Base-by-base conservation (phyloP, 2,329 filamentous ascomycete genomes). In the Fusarium albidum region DNA sequence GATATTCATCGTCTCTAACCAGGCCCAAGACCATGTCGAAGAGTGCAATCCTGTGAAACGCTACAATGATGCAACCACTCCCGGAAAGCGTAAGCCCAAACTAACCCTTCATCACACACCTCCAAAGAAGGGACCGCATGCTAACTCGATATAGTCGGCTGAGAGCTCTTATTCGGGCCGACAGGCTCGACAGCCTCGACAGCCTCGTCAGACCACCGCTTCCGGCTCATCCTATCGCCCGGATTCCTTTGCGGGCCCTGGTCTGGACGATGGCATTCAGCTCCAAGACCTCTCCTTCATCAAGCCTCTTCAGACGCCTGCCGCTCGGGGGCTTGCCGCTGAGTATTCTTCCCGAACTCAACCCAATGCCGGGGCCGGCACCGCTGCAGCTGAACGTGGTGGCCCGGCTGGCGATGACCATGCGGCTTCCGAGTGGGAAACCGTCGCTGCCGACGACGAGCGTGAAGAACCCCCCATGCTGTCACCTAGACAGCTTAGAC, bases 361-460 rank as follows among this genome's bases (percentile, higher is more conserved):
- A 6, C 25, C 25, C 21, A 37, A 26, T 26, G 15, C 28, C 9
- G 28, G 21, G 3, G 41, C 11, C n/a, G 38, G 27, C 3, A 9
- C 40, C 3, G 11, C 35, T 32, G 35, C 15, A 7, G 25, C 34
- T 2, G 39, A 55, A 11, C 18, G 29, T 9, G 51, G 49, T 17
- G 47, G 40, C 5, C 41, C 49, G 1, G 46, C 44, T 3, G 55
- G 54, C 15, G 52, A 62, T 13, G 65, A 69, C 14, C 58, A 58
- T 29, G 52, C 57, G 5, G 43, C 44, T 40, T 71, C 70, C 3
- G 68, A 70, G 17, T 71, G 68, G 69, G 70, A 72, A 41, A 71
- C 69, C 1, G 55, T 70, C 12, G 65, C 59, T 18, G 54, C 50
- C 17, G 66, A 69, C 9, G 68, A 71, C 10, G 68, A 67, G 17